Conservation (phyloP, 441 rosid genomes). For the Populus hybrid region DNA sequence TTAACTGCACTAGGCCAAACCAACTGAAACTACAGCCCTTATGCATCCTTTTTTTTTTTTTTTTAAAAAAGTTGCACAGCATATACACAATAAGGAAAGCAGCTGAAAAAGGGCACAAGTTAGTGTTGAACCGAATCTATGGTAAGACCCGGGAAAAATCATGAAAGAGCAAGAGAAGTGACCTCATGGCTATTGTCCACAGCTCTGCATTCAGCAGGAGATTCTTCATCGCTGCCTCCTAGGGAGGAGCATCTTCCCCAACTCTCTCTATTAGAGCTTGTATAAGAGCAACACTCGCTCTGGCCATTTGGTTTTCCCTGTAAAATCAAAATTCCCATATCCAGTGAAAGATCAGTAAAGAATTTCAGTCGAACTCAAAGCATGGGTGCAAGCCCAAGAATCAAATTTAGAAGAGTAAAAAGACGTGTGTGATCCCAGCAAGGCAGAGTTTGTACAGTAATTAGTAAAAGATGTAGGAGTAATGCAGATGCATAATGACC, state of each 20-base stretch:
- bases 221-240: conserved; percentile 85
- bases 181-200: conserved; percentile 56
- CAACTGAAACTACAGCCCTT: not conserved
- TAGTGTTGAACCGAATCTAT: not conserved
- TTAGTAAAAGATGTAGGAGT: no score
- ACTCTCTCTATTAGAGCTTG: conserved; percentile 94
- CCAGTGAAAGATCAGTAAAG: not conserved
- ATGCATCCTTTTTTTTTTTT: not conserved
- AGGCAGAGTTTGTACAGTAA: no score
- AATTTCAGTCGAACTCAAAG: not conserved
- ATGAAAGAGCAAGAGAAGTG: conserved; percentile 15
- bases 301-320: conserved; percentile 63
- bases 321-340: conserved; percentile 14
- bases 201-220: conserved; percentile 42
- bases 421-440: no score
- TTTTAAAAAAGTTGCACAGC: not conserved
- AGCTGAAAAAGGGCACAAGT: not conserved
- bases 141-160: not conserved
- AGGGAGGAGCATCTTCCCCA: conserved; percentile 98
- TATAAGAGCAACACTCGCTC: conserved; percentile 75
- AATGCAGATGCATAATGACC: no score
- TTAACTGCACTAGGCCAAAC: not conserved
- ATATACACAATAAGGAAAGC: not conserved
- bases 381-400: not conserved
- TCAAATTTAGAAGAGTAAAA: no score